Evolutionary conservation across 192 early-diverging fungal species (phyloP).

Genomic region (Backusella westeae): DNA sequence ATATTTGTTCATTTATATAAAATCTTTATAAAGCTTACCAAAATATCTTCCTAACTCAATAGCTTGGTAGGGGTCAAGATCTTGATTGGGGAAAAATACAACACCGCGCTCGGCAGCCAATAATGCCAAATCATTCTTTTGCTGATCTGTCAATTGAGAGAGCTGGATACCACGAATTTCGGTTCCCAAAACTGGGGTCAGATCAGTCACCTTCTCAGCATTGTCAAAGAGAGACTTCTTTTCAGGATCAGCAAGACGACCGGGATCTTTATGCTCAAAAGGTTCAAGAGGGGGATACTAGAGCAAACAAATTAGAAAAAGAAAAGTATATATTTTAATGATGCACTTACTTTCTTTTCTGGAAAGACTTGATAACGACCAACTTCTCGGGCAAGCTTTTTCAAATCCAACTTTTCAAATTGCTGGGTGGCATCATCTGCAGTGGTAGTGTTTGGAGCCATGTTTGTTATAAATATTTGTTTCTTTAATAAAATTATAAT

Average conservation of each 20-base stretch:
- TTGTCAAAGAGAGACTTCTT: constrained; percentile 54
- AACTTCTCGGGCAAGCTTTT: background rate
- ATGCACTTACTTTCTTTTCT: background rate
- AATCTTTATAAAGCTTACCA: constrained; percentile 28
- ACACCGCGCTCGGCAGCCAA: constrained; percentile 65
- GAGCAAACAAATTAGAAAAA: background rate
- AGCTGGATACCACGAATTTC: constrained; percentile 63
- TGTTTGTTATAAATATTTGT: background rate
- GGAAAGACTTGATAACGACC: background rate
- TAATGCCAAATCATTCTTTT: constrained; percentile 59
- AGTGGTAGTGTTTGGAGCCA: background rate
- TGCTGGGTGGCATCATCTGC: background rate
- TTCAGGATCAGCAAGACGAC: constrained; percentile 48
- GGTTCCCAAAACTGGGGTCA: constrained; percentile 61
- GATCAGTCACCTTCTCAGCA: constrained; percentile 52
- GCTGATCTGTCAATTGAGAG: constrained; percentile 55
- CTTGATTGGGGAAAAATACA: constrained; percentile 69
- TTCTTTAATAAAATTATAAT: background rate
- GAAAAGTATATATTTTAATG: background rate
- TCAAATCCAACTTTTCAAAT: constrained; percentile 6
- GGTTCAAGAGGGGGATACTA: constrained; percentile 23
- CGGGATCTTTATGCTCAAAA: constrained; percentile 31
- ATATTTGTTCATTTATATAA: background rate
- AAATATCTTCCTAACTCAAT: constrained; percentile 50
- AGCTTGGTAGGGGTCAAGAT: constrained; percentile 53